A percentile compares a stretch with the other conserved stretches of the same genome.
Conservation (phyloP, 495 filamentous ascomycete species). For the Penicillium angulare region DNA sequence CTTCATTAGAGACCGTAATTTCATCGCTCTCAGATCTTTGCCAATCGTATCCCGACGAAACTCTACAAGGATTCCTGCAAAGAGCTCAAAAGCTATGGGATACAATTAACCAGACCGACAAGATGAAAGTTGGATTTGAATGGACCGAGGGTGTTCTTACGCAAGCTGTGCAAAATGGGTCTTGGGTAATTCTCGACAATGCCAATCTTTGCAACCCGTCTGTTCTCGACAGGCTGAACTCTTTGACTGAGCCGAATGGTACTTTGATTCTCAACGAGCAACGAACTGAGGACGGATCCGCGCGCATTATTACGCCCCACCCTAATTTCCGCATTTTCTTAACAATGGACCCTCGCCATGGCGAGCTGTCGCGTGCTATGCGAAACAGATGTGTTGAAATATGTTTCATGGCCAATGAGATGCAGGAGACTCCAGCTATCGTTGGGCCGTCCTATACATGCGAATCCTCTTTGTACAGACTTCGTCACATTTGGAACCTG, state of each 20-base stretch:
- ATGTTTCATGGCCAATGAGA: constrained; percentile 54
- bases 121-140: constrained; percentile 74
- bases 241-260: constrained; percentile 87
- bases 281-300: constrained; percentile 74
- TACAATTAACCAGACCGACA: constrained; percentile 49
- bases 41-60: constrained; percentile 25
- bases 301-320: constrained; percentile 77
- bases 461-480: constrained; percentile 52
- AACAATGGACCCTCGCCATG: constrained; percentile 89
- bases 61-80: constrained; percentile 32
- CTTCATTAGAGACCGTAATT: constrained; percentile 35
- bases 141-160: constrained; percentile 95
- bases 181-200: constrained; percentile 95
- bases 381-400: constrained; percentile 92
- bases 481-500: constrained; percentile 45
- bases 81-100: constrained; percentile 40
- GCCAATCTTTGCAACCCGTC: constrained; percentile 95
- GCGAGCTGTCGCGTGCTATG: constrained; percentile 95
- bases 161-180: constrained; percentile 77
- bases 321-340: constrained; percentile 88
- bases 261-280: constrained; percentile 89
- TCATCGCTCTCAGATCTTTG: constrained; percentile 31
- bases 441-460: constrained; percentile 39
- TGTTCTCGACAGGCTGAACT: constrained; percentile 92
- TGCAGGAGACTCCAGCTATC: constrained; percentile 15